These are phyloP conservation scores for Blastobotrys persicus DNA, from an alignment of 1,139 yeast genomes.

Conservation along the genomic window DNA sequence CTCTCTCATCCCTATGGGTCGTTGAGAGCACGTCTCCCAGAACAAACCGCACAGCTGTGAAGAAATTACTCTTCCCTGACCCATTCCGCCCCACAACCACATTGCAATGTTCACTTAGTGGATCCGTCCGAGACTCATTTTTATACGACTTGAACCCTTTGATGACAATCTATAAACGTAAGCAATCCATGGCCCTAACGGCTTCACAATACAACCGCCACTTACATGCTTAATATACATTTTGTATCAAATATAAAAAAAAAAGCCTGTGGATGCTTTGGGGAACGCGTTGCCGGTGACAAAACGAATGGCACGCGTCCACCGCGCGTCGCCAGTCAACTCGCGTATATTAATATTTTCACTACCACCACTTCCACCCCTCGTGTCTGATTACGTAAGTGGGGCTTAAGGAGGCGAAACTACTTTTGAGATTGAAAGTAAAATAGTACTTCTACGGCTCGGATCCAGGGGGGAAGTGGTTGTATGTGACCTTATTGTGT, in stretches of 20 bases:
- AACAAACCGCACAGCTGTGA: conserved; percentile 92
- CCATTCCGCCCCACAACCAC: conserved; percentile 94
- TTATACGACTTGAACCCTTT: conserved; percentile 96
- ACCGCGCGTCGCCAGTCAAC: no score
- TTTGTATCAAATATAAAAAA: not conserved
- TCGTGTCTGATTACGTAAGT: no score
- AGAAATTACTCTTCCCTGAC: conserved; percentile 93
- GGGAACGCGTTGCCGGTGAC: no score
- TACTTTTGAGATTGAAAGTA: no score
- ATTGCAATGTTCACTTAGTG: conserved; percentile 76
- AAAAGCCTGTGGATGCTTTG: no score
- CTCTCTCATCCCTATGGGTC: conserved; percentile 85
- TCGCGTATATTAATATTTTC: no score
- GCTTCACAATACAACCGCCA: not conserved
- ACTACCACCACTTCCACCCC: no score
- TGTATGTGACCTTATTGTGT: no score
- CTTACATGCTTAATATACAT: conserved; percentile 25
- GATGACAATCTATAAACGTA: conserved; percentile 51
- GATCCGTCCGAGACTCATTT: conserved; percentile 74
- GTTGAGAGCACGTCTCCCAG: conserved; percentile 87
- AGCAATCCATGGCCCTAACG: not conserved
- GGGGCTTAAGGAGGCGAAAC: no score
- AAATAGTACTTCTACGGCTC: no score
- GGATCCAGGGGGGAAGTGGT: no score
- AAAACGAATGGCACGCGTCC: no score